Evolutionary conservation across 306 rosid genomes (phyloP), one percentile per base, ranked within the genome.

Genomic region (Cicer judaicum): DNA sequence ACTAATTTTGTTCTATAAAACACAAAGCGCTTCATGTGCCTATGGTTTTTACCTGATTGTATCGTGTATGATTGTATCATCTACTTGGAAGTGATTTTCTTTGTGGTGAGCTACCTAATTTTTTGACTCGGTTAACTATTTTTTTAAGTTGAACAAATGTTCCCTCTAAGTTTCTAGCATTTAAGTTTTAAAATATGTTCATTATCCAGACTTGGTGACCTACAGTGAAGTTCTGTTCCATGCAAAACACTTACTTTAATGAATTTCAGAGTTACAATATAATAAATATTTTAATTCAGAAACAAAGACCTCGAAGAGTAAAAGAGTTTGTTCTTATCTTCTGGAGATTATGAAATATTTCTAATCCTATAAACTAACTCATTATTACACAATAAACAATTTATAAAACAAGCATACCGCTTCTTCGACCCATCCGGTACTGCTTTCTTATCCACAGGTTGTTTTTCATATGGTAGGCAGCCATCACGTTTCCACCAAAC

Each of bases 401-500:
- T 62, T 54, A 8, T 53, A 10, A 61, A 70, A 60, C 64, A 69
- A 77, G 10, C 89, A 64, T 86, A 91, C 98, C 97, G 94, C 78
- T 89, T 93, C 83, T 90, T 93, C 78, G 85, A 15, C 68, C 86
- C 96, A 67, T 93, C 98, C 79, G 80, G 88, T 62, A 71, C 71
- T 46, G 72, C 65, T 83, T 90, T 93, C 90, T 89, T 89, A 77
- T 91, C 97, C 21, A 48, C 21, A 21, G 87, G 90, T 79, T 89
- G 98, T 76, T 88, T 93, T 77, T 93, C 97, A 86, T 89, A 93
- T 61, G 98, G 87, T 7, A 87, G 91, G 83, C 98, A 93, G 73
- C 98, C 97, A 76, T 93, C 98, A 54, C 94, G 97, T 79, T 93
- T 91, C 98, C 98, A 93, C 98, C 98, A 93, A 50, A 90, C 96